phyloP scores from a whole-genome alignment of 345 rosid species.

The Eucalyptus regnans region DNA sequence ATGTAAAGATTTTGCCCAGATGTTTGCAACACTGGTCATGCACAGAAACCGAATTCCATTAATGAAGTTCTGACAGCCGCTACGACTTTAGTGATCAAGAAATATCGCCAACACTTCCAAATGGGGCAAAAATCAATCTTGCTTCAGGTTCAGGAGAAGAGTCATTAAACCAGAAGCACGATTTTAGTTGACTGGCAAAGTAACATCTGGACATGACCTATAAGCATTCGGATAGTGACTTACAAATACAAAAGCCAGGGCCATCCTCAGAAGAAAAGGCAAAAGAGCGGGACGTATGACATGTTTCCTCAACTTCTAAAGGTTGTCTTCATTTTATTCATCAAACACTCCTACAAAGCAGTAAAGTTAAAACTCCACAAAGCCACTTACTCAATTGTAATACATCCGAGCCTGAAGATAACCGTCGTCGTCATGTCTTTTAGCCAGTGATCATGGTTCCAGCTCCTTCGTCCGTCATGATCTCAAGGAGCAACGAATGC shows the following conservation, averaged over 20 bases:
- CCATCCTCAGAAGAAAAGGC: neutral
- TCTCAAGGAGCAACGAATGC: slow-evolving; percentile 80
- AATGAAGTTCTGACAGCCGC: neutral
- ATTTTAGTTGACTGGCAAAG: neutral
- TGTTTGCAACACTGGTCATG: neutral
- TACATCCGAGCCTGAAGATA: neutral
- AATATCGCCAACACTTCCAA: neutral
- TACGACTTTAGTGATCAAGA: neutral
- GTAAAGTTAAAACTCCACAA: neutral
- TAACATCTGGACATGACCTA: neutral
- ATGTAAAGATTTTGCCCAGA: neutral
- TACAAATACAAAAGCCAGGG: neutral
- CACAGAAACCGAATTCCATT: neutral
- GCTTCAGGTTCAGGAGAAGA: neutral
- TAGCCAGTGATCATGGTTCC: slow-evolving; percentile 92
- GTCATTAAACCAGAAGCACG: neutral
- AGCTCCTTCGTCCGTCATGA: slow-evolving; percentile 87
- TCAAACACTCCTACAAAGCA: neutral
- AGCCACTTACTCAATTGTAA: neutral
- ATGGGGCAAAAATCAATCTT: neutral
- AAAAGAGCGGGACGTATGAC: neutral
- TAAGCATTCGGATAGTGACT: neutral
- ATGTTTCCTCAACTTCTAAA: neutral
- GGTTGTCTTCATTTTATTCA: neutral
- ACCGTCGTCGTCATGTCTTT: neutral